A percentile compares a stretch with the other conserved stretches of the same genome.
phyloP scores from a whole-genome alignment of 2,329 filamentous ascomycete species.

The Trichothecium roseum region DNA sequence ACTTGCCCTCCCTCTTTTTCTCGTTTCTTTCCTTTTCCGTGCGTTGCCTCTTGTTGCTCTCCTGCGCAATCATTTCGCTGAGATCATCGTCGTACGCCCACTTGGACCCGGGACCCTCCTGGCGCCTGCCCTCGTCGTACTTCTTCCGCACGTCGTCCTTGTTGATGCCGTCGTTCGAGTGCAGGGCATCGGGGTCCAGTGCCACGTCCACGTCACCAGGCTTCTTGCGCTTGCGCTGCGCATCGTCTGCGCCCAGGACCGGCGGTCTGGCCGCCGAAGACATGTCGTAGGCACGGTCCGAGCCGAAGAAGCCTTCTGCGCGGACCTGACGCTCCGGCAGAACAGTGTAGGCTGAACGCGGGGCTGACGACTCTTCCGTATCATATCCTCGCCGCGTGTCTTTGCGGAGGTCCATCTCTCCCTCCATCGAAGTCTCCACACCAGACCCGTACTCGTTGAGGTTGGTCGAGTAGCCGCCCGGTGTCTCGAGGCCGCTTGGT shows the following conservation, averaged over 20 bases:
- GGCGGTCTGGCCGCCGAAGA: conserved; percentile 51
- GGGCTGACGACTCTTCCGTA: conserved; percentile 68
- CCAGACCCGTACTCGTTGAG: conserved; percentile 53
- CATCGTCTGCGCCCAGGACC: conserved; percentile 67
- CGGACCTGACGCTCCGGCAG: conserved; percentile 80
- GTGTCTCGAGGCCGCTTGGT: conserved; percentile 68
- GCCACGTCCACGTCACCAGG: conserved; percentile 90
- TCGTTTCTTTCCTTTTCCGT: conserved; percentile 70
- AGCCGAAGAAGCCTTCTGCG: conserved; percentile 90
- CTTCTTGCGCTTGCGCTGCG: conserved; percentile 81
- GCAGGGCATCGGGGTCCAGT: conserved; percentile 74
- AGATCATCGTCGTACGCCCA: conserved; percentile 80
- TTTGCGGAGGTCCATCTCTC: conserved; percentile 88
- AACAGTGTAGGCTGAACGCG: conserved; percentile 77
- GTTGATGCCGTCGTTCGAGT: conserved; percentile 63
- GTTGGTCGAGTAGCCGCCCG: conserved; percentile 68
- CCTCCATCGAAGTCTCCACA: conserved; percentile 63
- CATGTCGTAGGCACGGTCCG: conserved; percentile 87
- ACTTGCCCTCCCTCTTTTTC: conserved; percentile 49
- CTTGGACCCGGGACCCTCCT: conserved; percentile 56
- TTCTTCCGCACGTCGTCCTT: conserved; percentile 73
- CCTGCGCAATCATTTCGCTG: conserved; percentile 90
- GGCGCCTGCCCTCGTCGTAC: conserved; percentile 63
- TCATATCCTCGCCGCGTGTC: conserved; percentile 67
- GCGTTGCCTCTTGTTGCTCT: conserved; percentile 83